These are phyloP conservation scores for Monascus purpureus DNA, from an alignment of 495 filamentous ascomycete species.

Conservation along the genomic window DNA sequence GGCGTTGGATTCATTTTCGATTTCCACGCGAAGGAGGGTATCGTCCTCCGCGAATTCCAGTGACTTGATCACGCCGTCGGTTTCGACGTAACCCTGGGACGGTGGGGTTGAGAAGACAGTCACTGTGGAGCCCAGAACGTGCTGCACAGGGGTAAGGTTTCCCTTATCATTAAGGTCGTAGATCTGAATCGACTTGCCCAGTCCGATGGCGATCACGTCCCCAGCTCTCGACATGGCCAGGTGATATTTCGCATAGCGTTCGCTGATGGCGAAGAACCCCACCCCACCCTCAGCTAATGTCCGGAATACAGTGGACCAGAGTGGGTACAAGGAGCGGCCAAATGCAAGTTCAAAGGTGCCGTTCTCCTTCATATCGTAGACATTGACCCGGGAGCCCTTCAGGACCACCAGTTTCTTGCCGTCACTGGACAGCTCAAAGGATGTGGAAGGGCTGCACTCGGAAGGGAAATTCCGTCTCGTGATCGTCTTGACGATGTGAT, in stretches of 20 bases:
- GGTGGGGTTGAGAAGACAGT: constrained; percentile 1
- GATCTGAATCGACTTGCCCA: constrained; percentile 9
- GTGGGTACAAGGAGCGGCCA: constrained; percentile 5
- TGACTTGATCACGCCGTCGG: constrained; percentile 9
- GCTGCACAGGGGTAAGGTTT: constrained; percentile 2
- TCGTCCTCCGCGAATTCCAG: constrained; percentile 11
- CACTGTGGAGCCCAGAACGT: constrained; percentile 3
- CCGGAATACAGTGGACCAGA: constrained; percentile 7
- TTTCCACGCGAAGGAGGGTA: constrained; percentile 9
- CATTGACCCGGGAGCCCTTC: constrained; percentile 4
- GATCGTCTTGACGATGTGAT: constrained; percentile 3
- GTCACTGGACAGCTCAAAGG: constrained; percentile 3
- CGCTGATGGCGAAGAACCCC: constrained; percentile 3
- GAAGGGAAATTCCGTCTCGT: constrained; percentile 1
- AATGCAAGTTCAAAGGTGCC: constrained; percentile 4
- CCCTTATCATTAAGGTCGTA: constrained; percentile 3
- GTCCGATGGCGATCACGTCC: constrained; percentile 6
- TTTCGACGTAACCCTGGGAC: constrained; percentile 5
- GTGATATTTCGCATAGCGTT: constrained; percentile 6
- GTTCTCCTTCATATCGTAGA: constrained; percentile 2
- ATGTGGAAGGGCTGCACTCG: constrained; percentile 3
- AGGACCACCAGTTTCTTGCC: constrained; percentile 4
- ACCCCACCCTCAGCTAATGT: constrained; percentile 4
- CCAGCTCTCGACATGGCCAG: constrained; percentile 8
- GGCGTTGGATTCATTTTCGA: constrained; percentile 6